phyloP scores from a whole-genome alignment of 768 basidiomycete genomes.

The Gloeostereum incarnatum region DNA sequence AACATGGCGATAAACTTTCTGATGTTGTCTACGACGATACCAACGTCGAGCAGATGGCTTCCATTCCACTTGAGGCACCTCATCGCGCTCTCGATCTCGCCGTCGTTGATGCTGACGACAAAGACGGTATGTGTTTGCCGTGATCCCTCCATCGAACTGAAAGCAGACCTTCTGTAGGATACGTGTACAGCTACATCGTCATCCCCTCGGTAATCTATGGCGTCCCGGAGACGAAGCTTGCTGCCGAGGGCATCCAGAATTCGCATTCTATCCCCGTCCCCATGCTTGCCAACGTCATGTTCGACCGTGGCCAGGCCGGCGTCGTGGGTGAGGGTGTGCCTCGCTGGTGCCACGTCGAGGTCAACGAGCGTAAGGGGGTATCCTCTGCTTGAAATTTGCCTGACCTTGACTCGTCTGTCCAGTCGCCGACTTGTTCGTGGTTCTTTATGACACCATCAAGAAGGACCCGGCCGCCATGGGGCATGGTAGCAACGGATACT shows the following conservation, averaged over 20 bases:
- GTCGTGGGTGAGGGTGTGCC: conserved; percentile 36
- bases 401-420: no score
- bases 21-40: conserved; percentile 38
- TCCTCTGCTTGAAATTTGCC: background rate
- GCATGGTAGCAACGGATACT: conserved; percentile 13
- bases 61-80: conserved; percentile 30
- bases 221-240: conserved; percentile 32
- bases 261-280: conserved; percentile 43
- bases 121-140: conserved; percentile 14
- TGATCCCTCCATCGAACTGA: background rate
- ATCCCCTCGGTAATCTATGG: conserved; percentile 48
- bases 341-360: conserved; percentile 13
- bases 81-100: conserved; percentile 42
- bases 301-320: conserved; percentile 36
- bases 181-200: conserved; percentile 42
- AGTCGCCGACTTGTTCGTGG: conserved; percentile 9
- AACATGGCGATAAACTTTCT: conserved; percentile 26
- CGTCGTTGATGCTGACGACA: conserved; percentile 35
- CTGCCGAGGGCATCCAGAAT: conserved; percentile 41
- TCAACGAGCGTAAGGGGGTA: conserved; percentile 11
- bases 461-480: conserved; percentile 3
- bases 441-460: conserved; percentile 10
- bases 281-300: conserved; percentile 24
- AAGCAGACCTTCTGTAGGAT: background rate
- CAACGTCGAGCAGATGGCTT: conserved; percentile 32